These are phyloP conservation scores for Pseudozyma hubeiensis DNA, from an alignment of 1,284 basidiomycete genomes.

Conservation along the genomic window DNA sequence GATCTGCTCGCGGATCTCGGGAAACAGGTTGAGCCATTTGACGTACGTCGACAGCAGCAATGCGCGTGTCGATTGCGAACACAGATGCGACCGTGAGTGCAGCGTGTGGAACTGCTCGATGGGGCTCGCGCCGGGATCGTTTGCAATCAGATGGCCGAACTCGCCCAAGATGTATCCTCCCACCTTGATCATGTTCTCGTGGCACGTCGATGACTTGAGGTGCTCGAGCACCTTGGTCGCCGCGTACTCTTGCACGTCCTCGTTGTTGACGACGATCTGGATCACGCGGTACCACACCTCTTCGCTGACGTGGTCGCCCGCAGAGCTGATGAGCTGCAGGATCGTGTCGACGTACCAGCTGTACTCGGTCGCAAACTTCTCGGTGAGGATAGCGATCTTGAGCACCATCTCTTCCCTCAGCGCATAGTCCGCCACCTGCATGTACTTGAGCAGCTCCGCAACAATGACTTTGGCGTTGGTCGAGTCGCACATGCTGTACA, in stretches of 20 bases:
- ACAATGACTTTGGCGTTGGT: conserved; percentile 95
- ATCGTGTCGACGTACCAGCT: conserved; percentile 72
- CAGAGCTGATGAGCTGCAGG: conserved; percentile 91
- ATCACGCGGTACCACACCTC: conserved; percentile 99
- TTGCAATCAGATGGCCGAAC: conserved; percentile 92
- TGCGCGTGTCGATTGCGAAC: conserved; percentile 89
- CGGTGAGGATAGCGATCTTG: conserved; percentile 97
- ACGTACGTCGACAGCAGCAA: conserved; percentile 95
- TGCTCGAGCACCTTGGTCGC: conserved; percentile 93
- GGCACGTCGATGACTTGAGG: conserved; percentile 85
- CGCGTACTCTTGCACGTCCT: conserved; percentile 89
- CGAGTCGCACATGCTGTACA: conserved; percentile 99
- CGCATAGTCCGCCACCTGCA: conserved; percentile 93
- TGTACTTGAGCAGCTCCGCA: conserved; percentile 89
- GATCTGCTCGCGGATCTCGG: conserved; percentile 94
- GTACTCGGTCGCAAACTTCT: conserved; percentile 88
- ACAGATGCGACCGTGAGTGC: conserved; percentile 95
- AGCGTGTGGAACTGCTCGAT: conserved; percentile 93
- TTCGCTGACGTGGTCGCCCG: conserved; percentile 97
- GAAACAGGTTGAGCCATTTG: conserved; percentile 99
- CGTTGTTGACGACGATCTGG: conserved; percentile 98
- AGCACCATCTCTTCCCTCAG: conserved; percentile 97
- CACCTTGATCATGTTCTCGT: conserved; percentile 97
- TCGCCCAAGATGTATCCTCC: conserved; percentile 97
- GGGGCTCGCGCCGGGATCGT: conserved; percentile 90